phyloP scores from a whole-genome alignment of 441 rosid species.

The Cnidoscolus chayamansa region DNA sequence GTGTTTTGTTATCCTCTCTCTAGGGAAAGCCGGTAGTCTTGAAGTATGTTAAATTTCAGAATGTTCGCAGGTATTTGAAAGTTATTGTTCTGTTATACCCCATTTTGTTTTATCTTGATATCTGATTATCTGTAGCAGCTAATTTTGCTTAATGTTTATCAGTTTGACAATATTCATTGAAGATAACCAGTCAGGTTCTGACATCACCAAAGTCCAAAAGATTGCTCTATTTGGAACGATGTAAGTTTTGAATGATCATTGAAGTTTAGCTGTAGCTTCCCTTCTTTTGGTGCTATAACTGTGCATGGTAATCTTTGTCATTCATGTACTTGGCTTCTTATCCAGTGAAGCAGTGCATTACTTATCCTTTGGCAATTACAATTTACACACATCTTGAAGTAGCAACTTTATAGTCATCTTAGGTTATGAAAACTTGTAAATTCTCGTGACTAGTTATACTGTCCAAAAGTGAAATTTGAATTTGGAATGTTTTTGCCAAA shows the following conservation, averaged over 20 bases:
- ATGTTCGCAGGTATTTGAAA: conserved; percentile 67
- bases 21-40: conserved; percentile 76
- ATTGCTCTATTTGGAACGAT: conserved; percentile 73
- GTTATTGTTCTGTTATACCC: not conserved
- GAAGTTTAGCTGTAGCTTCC: not conserved
- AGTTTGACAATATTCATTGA: conserved; percentile 87
- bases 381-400: not conserved
- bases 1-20: conserved; percentile 5
- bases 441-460: not conserved
- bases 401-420: not conserved
- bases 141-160: conserved; percentile 17
- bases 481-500: not conserved
- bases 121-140: conserved; percentile 2
- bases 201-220: conserved; percentile 82
- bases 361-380: too few species aligned
- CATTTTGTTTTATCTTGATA: conserved; percentile 3
- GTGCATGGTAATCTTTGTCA: not conserved
- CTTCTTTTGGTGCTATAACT: not conserved
- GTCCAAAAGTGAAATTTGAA: not conserved
- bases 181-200: conserved; percentile 78
- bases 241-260: conserved; percentile 41
- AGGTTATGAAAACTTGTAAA: not conserved
- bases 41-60: conserved; percentile 91
- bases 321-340: too few species aligned
- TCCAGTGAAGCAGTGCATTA: too few species aligned